These are phyloP conservation scores for Peronospora belbahrii DNA, from an alignment of 352 stramenopile genomes.

Conservation along the genomic window DNA sequence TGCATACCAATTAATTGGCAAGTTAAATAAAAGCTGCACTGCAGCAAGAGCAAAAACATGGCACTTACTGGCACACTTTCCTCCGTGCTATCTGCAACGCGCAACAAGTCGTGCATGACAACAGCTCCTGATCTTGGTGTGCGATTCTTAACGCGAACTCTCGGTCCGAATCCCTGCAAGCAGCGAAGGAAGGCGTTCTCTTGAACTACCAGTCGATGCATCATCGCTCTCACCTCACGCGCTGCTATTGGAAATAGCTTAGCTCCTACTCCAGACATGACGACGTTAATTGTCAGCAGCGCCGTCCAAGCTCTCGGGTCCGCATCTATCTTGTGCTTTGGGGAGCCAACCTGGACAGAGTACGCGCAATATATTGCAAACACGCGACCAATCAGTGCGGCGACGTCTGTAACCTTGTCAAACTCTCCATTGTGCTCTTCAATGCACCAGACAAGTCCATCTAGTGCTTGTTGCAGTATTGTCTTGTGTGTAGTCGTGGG, in stretches of 20 bases:
- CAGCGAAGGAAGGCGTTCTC: constrained; percentile 68
- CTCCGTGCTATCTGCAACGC: neutral
- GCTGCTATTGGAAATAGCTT: constrained; percentile 20
- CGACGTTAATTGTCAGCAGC: constrained; percentile 33
- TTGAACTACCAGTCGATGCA: constrained; percentile 31
- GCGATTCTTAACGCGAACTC: constrained; percentile 5
- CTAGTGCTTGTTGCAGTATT: constrained; percentile 47
- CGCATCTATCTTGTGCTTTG: constrained; percentile 60
- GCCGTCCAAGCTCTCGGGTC: constrained; percentile 35
- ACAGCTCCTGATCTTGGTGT: neutral
- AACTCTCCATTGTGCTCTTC: constrained; percentile 23
- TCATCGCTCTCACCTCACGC: constrained; percentile 39
- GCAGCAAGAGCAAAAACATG: neutral
- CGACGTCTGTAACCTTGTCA: constrained; percentile 5
- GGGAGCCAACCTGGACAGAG: constrained; percentile 42
- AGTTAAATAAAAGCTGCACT: neutral
- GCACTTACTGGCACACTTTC: constrained; percentile 13
- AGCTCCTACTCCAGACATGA: constrained; percentile 17
- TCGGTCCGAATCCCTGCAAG: constrained; percentile 34
- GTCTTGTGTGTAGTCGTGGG: constrained; percentile 45
- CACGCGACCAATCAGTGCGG: constrained; percentile 30
- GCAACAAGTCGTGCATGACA: neutral
- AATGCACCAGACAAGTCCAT: constrained; percentile 35
- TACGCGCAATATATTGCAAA: constrained; percentile 65
- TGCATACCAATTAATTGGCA: neutral